Evolutionary conservation across 2,329 filamentous ascomycete genomes (phyloP), one percentile per base, ranked within the genome.

Genomic region (Colletotrichum agaves): DNA sequence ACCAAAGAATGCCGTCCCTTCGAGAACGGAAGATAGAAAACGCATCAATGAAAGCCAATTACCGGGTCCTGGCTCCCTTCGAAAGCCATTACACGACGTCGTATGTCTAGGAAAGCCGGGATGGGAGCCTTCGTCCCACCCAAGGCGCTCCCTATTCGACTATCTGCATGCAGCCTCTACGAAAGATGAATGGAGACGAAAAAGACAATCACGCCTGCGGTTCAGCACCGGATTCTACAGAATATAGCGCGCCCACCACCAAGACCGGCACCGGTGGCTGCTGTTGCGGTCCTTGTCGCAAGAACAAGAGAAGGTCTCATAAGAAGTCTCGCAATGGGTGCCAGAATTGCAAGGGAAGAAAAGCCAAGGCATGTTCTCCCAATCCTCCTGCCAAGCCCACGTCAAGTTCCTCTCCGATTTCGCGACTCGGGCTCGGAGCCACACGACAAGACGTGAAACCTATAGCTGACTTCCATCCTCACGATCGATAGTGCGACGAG

Each of bases 311-410:
- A 39, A 67, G 59, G 46, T 58, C 59, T 2, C 59, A 67, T 33
- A 67, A 63, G 44, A 72, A 71, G 41, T 71, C 71, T 44, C 65
- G 70, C 17, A 62, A 66, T 37, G 71, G 71, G 3, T 72, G 71
- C 61, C 63, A 61, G 27, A 71, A 71, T 5, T 72, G 71, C 47
- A 70, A 70, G 52, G 53, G 62, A 39, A 61, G 70, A 13, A 71
- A 72, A 47, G 61, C 70, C 55, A 70, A 72, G 68, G 70, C 64
- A 44, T 31, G 46, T 41, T 19, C 21, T 1, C 17, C 15, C n/a
- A n/a, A 5, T 11, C 12, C 17, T n/a, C 37, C 37, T 13, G 12
- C 1, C 19, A 7, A 41, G 41, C 23, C 27, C 39, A 1, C 15
- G 39, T 35, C 33, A 1, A 19, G 1, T 7, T 27, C 23, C 49